Evolutionary conservation across 2,329 filamentous ascomycete species (phyloP), one percentile per base, ranked within the genome.

Genomic region (Sclerotinia borealis): DNA sequence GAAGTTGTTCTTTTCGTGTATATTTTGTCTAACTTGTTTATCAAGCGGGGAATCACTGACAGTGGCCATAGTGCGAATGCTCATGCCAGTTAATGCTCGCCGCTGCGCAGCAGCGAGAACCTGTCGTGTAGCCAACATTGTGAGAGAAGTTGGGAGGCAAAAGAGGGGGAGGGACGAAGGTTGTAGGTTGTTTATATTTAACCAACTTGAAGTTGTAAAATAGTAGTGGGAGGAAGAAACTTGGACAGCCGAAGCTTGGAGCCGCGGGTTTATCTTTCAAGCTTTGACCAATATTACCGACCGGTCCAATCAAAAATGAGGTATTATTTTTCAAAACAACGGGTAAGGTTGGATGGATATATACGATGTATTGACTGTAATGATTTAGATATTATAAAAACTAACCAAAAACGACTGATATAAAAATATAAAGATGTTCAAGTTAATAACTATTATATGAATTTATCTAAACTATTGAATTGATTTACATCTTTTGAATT

Each of bases 21-120:
- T 97, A 84, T 93, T 96, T 85, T 98, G 96, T 79, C 89, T 90
- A 78, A 99, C 95, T 89, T 97, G 96, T 82, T 88, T 88, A 81
- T 93, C 91, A 72, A 99, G 88, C 73, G 92, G 86, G 76, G 87
- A 87, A 80, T 96, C 91, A 74, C 86, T 84, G 75, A 92, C 89
- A 72, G 93, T 96, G 69, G 93, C 93, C 83, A 97, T 87, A 72
- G 87, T 83, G 72, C 87, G 84, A 74, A 87, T 77, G 76, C 84
- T 80, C 74, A 87, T 78, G 83, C 86, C 79, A 77, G 80, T 79
- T 73, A 79, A 76, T 76, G 79, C 80, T 74, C 86, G 83, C 79
- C 80, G 80, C 79, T 84, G 85, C 81, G 85, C 83, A 72, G 84
- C 76, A 73, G 85, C 85, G 81, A 88, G 81, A 78, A 88, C 80